Base-by-base conservation (phyloP, 768 basidiomycete genomes). In the Lactarius indigo region DNA sequence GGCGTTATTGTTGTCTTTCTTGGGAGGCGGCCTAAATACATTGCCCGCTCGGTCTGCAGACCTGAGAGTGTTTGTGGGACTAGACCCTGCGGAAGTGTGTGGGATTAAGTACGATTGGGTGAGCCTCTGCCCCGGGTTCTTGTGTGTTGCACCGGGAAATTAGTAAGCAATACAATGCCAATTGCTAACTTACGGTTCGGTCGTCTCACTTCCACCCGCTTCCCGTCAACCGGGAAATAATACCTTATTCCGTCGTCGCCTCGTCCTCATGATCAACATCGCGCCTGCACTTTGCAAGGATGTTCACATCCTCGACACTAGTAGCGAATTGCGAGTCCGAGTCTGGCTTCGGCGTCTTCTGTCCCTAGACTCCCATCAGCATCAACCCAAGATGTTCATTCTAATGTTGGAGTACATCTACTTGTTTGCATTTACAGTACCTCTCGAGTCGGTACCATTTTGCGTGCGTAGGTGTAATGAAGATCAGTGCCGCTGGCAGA, bases 271-370 rank as follows among this genome's bases (percentile, higher is more conserved):
- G 57, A 2, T 69, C 65, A 12, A 61, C 68, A 18, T 58, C 59
- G 26, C 67, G 66, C 64, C 69, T 72, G 50, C 70, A 68, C 58
- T 71, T 72, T 54, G 35, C 39, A 26, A 39, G 37, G 18, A 42
- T 56, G 54, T 72, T 20, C 55, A 63, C 44, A 26, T 65, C 66
- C 61, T 66, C 52, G 61, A 61, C 60, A 70, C 69, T 54, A 70
- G 52, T 26, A 63, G 41, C 66, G 41, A 65, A 66, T 41, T 68
- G 69, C 23, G 35, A 26, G n/a, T 41, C 58, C 28, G 31, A n/a
- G 17, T 41, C 58, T 9, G 18, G n/a, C 41, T 7, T 70, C 59
- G 9, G 41, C 33, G 4, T 64, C 61, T 28, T 42, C 59, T 8
- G 10, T 35, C 20, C n/a, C n/a, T n/a, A n/a, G n/a, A n/a, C n/a